These are phyloP conservation scores for Aquilaria agallochum DNA, from an alignment of 441 rosid genomes.

Conservation along the genomic window DNA sequence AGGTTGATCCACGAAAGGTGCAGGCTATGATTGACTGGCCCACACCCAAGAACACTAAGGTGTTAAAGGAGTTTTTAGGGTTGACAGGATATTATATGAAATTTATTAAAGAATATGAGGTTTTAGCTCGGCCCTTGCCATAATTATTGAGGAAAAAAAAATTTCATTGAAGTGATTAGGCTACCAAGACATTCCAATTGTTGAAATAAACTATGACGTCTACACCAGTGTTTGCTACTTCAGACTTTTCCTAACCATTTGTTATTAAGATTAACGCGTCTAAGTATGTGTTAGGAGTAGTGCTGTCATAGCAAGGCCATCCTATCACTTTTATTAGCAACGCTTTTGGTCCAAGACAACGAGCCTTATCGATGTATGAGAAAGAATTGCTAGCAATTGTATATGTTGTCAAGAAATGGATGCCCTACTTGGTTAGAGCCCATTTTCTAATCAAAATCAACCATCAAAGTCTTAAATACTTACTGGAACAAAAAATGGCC, in stretches of 20 bases:
- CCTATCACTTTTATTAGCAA: background rate
- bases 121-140: too few relatives aligned
- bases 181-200: too few relatives aligned
- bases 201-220: background rate
- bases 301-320: background rate
- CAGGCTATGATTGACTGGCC: background rate
- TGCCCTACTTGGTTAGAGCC: background rate
- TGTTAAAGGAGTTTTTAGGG: background rate
- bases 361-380: background rate
- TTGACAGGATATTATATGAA: background rate
- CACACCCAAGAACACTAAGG: background rate
- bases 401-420: background rate
- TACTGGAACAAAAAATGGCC: background rate
- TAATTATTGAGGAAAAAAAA: too few relatives aligned
- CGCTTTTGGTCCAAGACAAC: background rate
- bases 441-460: background rate
- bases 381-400: background rate
- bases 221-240: background rate
- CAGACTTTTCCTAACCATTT: background rate
- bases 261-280: background rate
- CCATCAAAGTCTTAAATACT: background rate
- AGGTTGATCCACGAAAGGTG: background rate
- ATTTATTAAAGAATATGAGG: background rate
- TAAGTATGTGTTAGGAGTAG: background rate
- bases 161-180: too few relatives aligned